phyloP scores from a whole-genome alignment of 805 yeast genomes.

The Peterozyma xylosa region DNA sequence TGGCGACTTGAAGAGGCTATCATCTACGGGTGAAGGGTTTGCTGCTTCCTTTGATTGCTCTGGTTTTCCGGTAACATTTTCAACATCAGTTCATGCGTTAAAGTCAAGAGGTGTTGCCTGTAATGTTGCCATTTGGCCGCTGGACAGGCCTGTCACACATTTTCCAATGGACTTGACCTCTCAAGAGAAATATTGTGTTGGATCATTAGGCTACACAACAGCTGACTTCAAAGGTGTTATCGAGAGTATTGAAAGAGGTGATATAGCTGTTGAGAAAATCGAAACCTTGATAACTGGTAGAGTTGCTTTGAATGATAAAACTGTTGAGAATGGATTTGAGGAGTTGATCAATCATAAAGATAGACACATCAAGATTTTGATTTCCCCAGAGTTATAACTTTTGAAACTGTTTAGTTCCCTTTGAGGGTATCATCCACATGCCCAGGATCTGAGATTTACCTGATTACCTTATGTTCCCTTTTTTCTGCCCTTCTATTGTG shows the following conservation, averaged over 20 bases:
- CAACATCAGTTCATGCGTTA: conserved; percentile 40
- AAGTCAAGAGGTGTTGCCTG: conserved; percentile 50
- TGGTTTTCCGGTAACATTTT: conserved; percentile 46
- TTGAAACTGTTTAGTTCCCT: neutral
- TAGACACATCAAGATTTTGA: conserved; percentile 44
- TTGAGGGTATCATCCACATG: neutral
- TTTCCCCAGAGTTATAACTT: conserved; percentile 28
- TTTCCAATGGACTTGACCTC: conserved; percentile 50
- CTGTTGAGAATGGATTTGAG: conserved; percentile 44
- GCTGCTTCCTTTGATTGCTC: conserved; percentile 47
- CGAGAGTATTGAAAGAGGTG: conserved; percentile 38
- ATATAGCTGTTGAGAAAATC: conserved; percentile 34
- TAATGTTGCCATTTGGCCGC: conserved; percentile 61
- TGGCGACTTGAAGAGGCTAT: conserved; percentile 28
- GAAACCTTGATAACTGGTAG: conserved; percentile 46
- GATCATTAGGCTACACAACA: conserved; percentile 55
- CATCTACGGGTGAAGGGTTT: conserved; percentile 36
- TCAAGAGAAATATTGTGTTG: conserved; percentile 47
- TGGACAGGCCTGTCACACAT: conserved; percentile 33
- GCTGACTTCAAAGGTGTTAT: conserved; percentile 52
- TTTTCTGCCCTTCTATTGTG: too few relatives aligned
- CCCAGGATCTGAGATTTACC: too few relatives aligned
- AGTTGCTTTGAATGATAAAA: conserved; percentile 35
- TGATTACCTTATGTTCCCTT: too few relatives aligned
- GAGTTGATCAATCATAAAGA: conserved; percentile 46